Base-by-base conservation (phyloP, 169 alveolate genomes). In the Amoebophrya sp. region DNA sequence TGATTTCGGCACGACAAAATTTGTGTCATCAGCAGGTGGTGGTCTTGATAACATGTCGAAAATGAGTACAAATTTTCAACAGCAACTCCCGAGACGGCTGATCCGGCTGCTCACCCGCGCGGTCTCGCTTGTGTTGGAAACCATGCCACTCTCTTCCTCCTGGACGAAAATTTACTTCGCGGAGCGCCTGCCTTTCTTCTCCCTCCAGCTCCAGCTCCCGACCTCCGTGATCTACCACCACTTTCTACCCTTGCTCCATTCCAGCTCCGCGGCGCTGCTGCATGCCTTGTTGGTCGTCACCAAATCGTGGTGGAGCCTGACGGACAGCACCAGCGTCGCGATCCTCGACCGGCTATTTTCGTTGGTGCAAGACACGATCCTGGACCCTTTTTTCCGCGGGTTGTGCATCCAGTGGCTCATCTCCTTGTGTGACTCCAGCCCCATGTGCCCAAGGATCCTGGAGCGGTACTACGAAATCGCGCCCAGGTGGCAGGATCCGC, bases 281-380 rank as follows among this genome's bases (percentile, higher is more conserved):
- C 93, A 92, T 66, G 93, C 93, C 55, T 89, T 92, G 55, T 40
- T 92, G 92, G 93, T 92, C 83, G 93, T 92, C 40, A 92, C 77
- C 32, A 89, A 91, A 10, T 0, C 32, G 90, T 38, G 90, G 29
- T 89, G 90, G 32, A 10, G 2, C 2, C 39, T 25, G 33, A 39
- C 39, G 90, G 54, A 18, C 89, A 3, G 35, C 10, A 18, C 89
- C 38, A 32, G 89, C 89, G 33, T 2, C 39, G 10, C 29, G 89
- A 18, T 77, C 18, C 89, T 77, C 89, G 91, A 92, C 33, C 91
- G 93, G 14, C 93, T 92, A 40, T 92, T 92, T 29, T 92, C 91
- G 1, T 35, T 92, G 90, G 33, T 89, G 33, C 92, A 92, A 54
- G 93, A 92, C 35, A 89, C 77, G 0, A 91, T 90, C 54, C 40